Conservation (phyloP, 2,329 filamentous ascomycete species). For the Cladophialophora immunda region DNA sequence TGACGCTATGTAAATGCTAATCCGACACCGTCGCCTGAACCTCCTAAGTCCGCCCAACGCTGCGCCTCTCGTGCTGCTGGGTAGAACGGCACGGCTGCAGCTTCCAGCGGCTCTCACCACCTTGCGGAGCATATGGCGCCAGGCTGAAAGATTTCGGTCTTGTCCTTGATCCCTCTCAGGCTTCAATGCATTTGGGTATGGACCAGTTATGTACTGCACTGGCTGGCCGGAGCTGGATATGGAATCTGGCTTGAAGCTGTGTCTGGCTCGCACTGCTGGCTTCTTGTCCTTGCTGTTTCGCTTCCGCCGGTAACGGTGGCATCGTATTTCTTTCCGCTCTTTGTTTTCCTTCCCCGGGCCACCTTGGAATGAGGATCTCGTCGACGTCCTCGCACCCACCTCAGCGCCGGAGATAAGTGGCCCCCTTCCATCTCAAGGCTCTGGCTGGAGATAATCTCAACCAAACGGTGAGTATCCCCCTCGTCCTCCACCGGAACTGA, state of each 20-base stretch:
- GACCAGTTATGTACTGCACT: neutral
- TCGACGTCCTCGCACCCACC: neutral
- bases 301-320: neutral
- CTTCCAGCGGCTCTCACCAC: neutral
- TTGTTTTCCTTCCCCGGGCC: neutral
- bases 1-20: neutral
- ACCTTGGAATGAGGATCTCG: neutral
- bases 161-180: neutral
- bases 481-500: constrained; percentile 36
- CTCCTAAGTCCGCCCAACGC: neutral
- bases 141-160: neutral
- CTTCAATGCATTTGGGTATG: neutral
- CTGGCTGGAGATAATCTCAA: constrained; percentile 16
- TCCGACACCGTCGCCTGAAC: neutral
- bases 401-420: neutral
- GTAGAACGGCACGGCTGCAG: neutral
- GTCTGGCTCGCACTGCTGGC: neutral
- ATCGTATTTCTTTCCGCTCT: neutral
- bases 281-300: neutral
- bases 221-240: neutral
- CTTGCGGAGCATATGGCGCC: neutral
- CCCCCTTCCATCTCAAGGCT: neutral
- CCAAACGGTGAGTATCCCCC: constrained; percentile 39
- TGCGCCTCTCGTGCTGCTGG: neutral
- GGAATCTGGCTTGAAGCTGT: neutral